These are phyloP conservation scores for Cordyceps militaris DNA, from an alignment of 2,329 filamentous ascomycete genomes.

Conservation along the genomic window DNA sequence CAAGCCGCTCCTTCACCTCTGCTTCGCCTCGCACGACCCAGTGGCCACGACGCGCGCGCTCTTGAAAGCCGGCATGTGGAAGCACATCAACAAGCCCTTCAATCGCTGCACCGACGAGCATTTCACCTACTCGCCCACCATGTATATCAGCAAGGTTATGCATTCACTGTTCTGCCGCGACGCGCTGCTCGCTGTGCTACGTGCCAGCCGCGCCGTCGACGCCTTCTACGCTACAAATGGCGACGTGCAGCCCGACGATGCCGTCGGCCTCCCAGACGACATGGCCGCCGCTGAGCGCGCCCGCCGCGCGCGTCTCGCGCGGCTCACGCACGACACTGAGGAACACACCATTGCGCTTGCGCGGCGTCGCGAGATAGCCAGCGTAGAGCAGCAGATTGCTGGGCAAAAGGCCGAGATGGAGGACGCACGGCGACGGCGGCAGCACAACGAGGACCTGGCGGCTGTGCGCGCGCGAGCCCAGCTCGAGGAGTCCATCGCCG, in stretches of 20 bases:
- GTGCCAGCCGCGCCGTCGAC: slow-evolving; percentile 45
- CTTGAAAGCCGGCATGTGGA: slow-evolving; percentile 58
- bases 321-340: slow-evolving; percentile 39
- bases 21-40: slow-evolving; percentile 50
- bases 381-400: slow-evolving; percentile 44
- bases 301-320: slow-evolving; percentile 39
- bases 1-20: slow-evolving; percentile 53
- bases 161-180: slow-evolving; percentile 31
- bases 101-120: slow-evolving; percentile 47
- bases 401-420: slow-evolving; percentile 44
- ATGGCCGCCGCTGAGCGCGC: slow-evolving; percentile 43
- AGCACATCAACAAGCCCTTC: slow-evolving; percentile 53
- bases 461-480: slow-evolving; percentile 38
- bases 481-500: slow-evolving; percentile 37
- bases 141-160: slow-evolving; percentile 49
- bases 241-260: slow-evolving; percentile 46
- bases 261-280: slow-evolving; percentile 44
- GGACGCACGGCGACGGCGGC: slow-evolving; percentile 40
- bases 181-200: slow-evolving; percentile 41
- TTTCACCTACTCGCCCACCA: slow-evolving; percentile 57
- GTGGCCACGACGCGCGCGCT: slow-evolving; percentile 49
- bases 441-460: slow-evolving; percentile 38
- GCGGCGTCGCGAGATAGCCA: slow-evolving; percentile 44
- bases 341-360: slow-evolving; percentile 42
- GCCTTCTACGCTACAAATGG: slow-evolving; percentile 48